These are phyloP conservation scores for Phytophthora cryptogea DNA, from an alignment of 352 stramenopile species.

Conservation along the genomic window DNA sequence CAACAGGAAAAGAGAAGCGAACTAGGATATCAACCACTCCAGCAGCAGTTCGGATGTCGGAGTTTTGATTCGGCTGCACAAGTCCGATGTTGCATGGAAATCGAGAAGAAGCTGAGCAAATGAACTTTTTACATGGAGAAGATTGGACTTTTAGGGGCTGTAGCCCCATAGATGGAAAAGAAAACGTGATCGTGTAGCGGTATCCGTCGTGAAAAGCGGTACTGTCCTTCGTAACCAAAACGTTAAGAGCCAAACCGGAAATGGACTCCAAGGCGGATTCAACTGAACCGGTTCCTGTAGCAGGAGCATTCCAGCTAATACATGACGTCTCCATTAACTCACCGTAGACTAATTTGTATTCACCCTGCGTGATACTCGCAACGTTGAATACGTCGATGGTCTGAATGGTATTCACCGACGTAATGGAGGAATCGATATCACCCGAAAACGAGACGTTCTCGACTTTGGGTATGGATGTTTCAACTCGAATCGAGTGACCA, in stretches of 20 bases:
- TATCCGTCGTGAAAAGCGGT: slow-evolving; percentile 53
- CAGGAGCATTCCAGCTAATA: slow-evolving; percentile 58
- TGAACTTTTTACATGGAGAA: slow-evolving; percentile 38
- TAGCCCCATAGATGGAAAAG: slow-evolving; percentile 53
- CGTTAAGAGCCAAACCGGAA: slow-evolving; percentile 36
- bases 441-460: slow-evolving; percentile 40
- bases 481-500: slow-evolving; percentile 49
- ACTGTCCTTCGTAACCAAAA: slow-evolving; percentile 43
- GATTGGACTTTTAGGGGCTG: slow-evolving; percentile 42
- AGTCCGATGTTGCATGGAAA: slow-evolving; percentile 42
- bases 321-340: slow-evolving; percentile 39
- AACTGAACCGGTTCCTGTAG: slow-evolving; percentile 33
- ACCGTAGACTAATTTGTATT: slow-evolving; percentile 63
- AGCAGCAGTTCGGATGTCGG: slow-evolving; percentile 36
- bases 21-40: slow-evolving; percentile 60
- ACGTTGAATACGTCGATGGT: slow-evolving; percentile 66
- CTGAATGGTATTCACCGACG: slow-evolving; percentile 42
- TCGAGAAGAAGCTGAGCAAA: slow-evolving; percentile 25
- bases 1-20: slow-evolving; percentile 53
- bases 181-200: slow-evolving; percentile 57
- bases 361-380: slow-evolving; percentile 47
- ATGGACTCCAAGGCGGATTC: slow-evolving; percentile 53
- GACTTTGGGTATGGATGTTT: slow-evolving; percentile 51
- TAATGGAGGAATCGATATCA: slow-evolving; percentile 40
- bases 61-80: slow-evolving; percentile 53